Base-by-base conservation (phyloP, 352 stramenopile species). In the Phytophthora constricta region DNA sequence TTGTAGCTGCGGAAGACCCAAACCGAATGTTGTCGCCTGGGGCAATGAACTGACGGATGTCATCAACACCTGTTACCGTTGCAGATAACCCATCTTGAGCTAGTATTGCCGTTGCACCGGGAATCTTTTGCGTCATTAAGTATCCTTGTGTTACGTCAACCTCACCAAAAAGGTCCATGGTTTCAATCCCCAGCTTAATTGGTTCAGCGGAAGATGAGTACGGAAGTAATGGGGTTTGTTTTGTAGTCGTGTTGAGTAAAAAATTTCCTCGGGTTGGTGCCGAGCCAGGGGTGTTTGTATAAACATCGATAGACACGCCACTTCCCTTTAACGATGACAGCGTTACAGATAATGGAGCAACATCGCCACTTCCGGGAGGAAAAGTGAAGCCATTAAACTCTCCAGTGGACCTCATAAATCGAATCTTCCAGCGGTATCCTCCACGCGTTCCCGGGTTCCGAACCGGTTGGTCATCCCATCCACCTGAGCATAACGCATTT, bases 391-490 rank as follows among this genome's bases (percentile, higher is more conserved):
- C 87, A n/a, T 69, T 70, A 41, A 90, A 91, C 42, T 92, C 82
- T 7, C 85, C 87, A 1, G 82, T 91, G 1, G 86, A 79, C 27
- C 81, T 84, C 51, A 95, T 68, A 45, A 93, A 95, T 1, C 86
- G 79, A 45, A 95, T 76, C 2, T 72, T 66, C 85, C 87, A 95
- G 0, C 85, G 84, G 53, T 93, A 95, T 1, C 87, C 87, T 26
- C 85, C 97, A 41, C 82, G 68, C 8, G 87, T 97, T 14, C 89
- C 90, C 14, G 86, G 68, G 7, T 84, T 85, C 16, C 66, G 55
- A 27, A 98, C 92, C 1, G 85, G 68, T 23, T 78, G 56, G 45
- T 84, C 80, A 42, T 97, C 95, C 96, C 97, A 99, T 2, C 97
- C 96, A 67, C 93, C 96, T 0, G 87, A 89, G 47, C 87, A 95